Base-by-base conservation (phyloP, 306 rosid species). In the Rosa chinensis region DNA sequence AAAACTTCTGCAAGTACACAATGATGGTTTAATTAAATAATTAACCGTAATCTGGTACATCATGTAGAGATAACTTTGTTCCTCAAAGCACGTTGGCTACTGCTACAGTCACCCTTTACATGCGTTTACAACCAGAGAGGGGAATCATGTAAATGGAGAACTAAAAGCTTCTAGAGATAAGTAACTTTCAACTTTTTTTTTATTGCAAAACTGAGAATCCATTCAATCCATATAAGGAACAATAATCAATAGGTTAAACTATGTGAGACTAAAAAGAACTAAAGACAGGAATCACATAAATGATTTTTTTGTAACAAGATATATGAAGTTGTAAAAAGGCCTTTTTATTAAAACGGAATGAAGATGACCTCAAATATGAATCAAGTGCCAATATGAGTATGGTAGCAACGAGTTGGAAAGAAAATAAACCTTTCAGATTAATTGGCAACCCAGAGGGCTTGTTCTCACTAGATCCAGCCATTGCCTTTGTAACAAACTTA, bases 381-480 rank as follows among this genome's bases (percentile, higher is more conserved):
- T n/a, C 45, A 35, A 55, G 8, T 21, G 17, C 8, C 10, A 56
- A 59, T 18, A 74, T 12, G 69, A 9, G 71, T 62, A 18, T 44
- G 32, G 32, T 10, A 61, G 10, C 71, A 44, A 37, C 5, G 13
- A 45, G 0, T 14, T 14, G 23, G 59, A 75, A 58, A 20, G 77
- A 75, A 74, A 66, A 53, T 18, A 55, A 63, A 92, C 98, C 98
- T 88, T 58, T 90, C 83, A 94, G 85, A 88, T 94, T 85, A 80
- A 94, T 94, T 40, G 97, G 94, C 86, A 94, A 82, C 77, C 98
- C 98, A 0, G 95, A 48, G 77, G 86, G 88, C 59, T 82, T 84
- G 82, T 50, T 82, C 78, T 89, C 89, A 72, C 84, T 85, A 75
- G 91, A 78, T 78, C 76, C 85, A 62, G 93, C 80, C 87, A 72